phyloP scores from a whole-genome alignment of 2,329 filamentous ascomycete genomes.

The Fusarium citri region DNA sequence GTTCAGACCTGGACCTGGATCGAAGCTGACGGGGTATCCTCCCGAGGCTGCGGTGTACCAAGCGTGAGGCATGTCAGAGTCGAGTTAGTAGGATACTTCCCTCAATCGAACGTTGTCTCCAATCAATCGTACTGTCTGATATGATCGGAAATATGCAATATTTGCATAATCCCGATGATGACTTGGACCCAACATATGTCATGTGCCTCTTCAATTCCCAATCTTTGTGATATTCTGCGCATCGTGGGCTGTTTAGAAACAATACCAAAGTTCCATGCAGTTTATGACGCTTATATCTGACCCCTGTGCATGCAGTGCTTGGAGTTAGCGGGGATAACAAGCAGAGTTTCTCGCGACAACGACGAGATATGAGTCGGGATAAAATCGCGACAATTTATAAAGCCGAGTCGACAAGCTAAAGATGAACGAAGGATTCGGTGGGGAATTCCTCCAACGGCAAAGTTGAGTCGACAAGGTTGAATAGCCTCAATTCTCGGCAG shows the following conservation, averaged over 20 bases:
- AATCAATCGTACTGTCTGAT: background rate
- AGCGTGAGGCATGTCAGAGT: background rate
- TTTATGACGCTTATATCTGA: conserved; percentile 11
- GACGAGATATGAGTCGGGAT: background rate
- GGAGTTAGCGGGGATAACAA: conserved; percentile 20
- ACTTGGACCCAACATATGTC: background rate
- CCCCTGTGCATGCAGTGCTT: background rate
- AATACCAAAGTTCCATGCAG: background rate
- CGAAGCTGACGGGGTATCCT: background rate
- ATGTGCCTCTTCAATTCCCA: too few relatives aligned
- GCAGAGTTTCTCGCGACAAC: background rate
- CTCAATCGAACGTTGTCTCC: background rate
- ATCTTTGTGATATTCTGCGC: background rate
- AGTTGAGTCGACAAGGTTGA: accelerated
- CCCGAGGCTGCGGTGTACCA: background rate
- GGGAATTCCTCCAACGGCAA: background rate
- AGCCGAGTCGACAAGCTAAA: background rate
- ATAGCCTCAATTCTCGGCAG: background rate
- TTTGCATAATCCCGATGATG: background rate
- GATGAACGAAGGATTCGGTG: background rate
- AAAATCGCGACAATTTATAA: background rate
- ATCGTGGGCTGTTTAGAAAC: background rate
- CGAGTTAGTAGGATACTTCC: accelerated
- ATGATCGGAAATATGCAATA: background rate
- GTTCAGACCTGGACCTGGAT: background rate